A percentile compares a stretch with the other conserved stretches of the same genome.
phyloP scores from a whole-genome alignment of 73 alveolate species.

The Tetrahymena thermophila region DNA sequence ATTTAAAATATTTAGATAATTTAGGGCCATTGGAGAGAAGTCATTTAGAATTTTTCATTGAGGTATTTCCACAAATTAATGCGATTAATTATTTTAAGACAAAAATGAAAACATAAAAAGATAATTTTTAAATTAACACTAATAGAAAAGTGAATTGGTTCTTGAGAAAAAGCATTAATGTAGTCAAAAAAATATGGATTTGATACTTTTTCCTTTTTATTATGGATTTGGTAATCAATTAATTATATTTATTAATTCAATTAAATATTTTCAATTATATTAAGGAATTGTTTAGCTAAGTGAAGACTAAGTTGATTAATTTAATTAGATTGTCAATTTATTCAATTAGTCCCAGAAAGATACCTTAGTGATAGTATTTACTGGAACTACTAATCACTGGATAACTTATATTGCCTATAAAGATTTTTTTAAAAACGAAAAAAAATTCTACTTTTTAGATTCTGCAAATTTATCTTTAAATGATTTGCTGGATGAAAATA shows the following conservation, averaged over 20 bases:
- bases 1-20: neutral
- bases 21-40: neutral
- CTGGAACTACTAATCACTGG: conserved; percentile 1
- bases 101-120: too few relatives aligned
- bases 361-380: neutral
- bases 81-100: too few relatives aligned
- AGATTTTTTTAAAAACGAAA: neutral
- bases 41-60: neutral
- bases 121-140: too few relatives aligned
- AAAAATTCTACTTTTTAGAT: neutral
- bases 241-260: neutral
- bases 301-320: neutral
- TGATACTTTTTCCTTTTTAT: neutral
- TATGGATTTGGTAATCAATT: neutral
- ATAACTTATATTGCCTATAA: neutral
- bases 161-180: neutral
- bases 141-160: neutral
- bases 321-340: neutral
- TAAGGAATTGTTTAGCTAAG: neutral
- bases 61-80: neutral
- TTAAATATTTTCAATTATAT: neutral
- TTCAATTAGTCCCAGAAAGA: neutral
- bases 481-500: neutral
- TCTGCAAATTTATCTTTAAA: neutral
- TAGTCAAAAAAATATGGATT: neutral